Base-by-base conservation (phyloP, 768 basidiomycete species). In the Brasilioporus rufonigricans region DNA sequence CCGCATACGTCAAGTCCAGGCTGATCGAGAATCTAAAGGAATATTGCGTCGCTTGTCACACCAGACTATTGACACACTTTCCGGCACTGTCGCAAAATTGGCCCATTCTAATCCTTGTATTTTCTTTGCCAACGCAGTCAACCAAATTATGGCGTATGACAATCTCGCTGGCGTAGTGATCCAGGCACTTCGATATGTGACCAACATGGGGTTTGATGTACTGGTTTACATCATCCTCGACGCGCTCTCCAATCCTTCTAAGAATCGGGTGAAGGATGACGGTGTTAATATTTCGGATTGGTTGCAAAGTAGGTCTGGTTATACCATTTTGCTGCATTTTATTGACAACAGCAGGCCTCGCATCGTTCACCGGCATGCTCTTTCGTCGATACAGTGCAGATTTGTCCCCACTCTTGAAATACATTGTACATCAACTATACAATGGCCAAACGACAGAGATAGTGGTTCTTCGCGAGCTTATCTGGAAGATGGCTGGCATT, bases 71-170 rank as follows among this genome's bases (percentile, higher is more conserved):
- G 91, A 93, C 65, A 79, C 87, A 2, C 80, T 97, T 14, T 88
- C 93, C 27, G 87, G 95, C 19, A 82, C 87, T 4, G 85, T 98
- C 24, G 95, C 92, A 13, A 98, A 98, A 72, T 74, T 96, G 50
- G 92, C 92, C 14, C 94, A 98, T 69, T 89, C 91, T 18, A 97
- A 98, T 65, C 97, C 97, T 5, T 88, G 86, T 61, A 86, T 95
- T 47, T 84, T 98, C 62, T 98, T 98, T 76, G 68, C 81, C 23
- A 89, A 91, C 57, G 92, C 90, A 0, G 86, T 99, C 44, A 86
- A 87, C 60, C 97, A 98, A 71, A 89, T 98, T 54, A 93, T 93
- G 87, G 87, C 91, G 14, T 99, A 99, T 65, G 91, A 96, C 66
- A 99, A 98, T 71, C 73, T 97, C 50, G 92, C 91, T 11, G 81